These are phyloP conservation scores for Arthroderma sp. DNA, from an alignment of 2,329 filamentous ascomycete genomes.

Conservation along the genomic window DNA sequence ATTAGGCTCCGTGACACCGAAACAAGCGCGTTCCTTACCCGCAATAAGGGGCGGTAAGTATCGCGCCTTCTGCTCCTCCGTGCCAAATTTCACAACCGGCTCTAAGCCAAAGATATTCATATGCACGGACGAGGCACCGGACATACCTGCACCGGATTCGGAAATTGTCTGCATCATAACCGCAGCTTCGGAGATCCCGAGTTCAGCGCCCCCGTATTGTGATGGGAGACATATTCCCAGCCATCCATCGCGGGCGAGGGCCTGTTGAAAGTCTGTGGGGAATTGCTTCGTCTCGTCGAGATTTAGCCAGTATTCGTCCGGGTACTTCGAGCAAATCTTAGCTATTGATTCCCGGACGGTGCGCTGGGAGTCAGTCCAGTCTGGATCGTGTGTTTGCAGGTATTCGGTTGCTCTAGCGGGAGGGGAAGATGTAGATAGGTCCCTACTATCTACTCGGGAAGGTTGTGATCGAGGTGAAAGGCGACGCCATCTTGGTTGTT, in stretches of 20 bases:
- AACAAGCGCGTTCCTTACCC: conserved; percentile 69
- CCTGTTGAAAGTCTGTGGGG: conserved; percentile 28
- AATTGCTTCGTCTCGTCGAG: conserved; percentile 26
- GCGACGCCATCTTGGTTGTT: no score
- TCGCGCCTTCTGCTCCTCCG: conserved; percentile 69
- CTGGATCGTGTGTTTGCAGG: conserved; percentile 18
- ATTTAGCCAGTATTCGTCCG: conserved; percentile 31
- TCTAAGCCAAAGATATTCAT: conserved; percentile 38
- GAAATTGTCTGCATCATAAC: conserved; percentile 38
- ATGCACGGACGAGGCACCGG: conserved; percentile 31
- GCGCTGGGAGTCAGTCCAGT: conserved; percentile 29
- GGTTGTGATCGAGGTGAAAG: no score
- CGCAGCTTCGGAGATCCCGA: conserved; percentile 32
- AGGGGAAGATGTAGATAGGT: background rate
- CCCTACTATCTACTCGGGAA: no score
- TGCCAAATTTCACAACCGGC: conserved; percentile 53
- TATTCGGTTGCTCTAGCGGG: conserved; percentile 16
- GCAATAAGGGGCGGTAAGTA: conserved; percentile 69
- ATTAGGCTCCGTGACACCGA: conserved; percentile 83
- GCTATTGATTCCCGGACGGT: conserved; percentile 32
- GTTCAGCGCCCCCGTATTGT: conserved; percentile 29
- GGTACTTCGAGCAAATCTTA: conserved; percentile 31
- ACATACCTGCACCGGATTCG: conserved; percentile 32
- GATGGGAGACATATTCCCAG: conserved; percentile 34
- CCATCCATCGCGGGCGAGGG: conserved; percentile 31